phyloP scores from a whole-genome alignment of 805 yeast genomes.

The Vanderwaltozyma polyspora region DNA sequence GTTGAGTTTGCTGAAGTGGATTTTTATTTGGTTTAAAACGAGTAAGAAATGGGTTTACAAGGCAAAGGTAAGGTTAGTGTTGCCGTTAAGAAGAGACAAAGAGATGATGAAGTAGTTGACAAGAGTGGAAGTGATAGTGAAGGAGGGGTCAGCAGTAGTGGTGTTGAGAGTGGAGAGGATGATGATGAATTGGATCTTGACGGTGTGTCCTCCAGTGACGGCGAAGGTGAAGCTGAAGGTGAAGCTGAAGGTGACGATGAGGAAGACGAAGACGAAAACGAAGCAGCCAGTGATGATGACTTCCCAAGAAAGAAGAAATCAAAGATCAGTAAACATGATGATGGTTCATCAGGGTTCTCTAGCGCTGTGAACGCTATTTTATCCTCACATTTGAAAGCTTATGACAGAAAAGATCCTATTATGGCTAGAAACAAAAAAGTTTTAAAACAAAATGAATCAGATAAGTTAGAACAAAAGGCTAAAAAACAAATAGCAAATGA shows the following conservation, averaged over 20 bases:
- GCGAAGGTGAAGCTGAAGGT: slow-evolving; percentile 15
- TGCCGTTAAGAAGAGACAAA: slow-evolving; percentile 6
- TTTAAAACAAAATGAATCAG: slow-evolving; percentile 62
- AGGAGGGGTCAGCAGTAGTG: slow-evolving; percentile 10
- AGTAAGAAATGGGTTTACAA: neutral
- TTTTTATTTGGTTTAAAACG: neutral
- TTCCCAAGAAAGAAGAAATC: slow-evolving; percentile 41
- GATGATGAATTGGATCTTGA: slow-evolving; percentile 14
- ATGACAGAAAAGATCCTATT: slow-evolving; percentile 82
- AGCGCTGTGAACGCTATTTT: slow-evolving; percentile 74
- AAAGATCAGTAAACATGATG: slow-evolving; percentile 46
- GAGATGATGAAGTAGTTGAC: too few relatives aligned
- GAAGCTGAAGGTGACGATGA: slow-evolving; percentile 16
- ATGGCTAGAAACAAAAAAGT: slow-evolving; percentile 71
- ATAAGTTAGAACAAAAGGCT: slow-evolving; percentile 77
- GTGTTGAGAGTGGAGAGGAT: slow-evolving; percentile 12
- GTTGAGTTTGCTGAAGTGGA: too few relatives aligned
- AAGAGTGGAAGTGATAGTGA: too few relatives aligned
- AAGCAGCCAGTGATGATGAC: slow-evolving; percentile 28
- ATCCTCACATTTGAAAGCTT: slow-evolving; percentile 77
- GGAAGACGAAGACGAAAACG: slow-evolving; percentile 11
- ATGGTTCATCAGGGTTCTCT: slow-evolving; percentile 71
- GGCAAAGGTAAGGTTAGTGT: slow-evolving; percentile 2
- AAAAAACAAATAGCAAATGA: slow-evolving; percentile 58
- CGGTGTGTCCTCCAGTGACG: slow-evolving; percentile 11